Base-by-base conservation (phyloP, 179 eudicot genomes). In the Amaranthus tricolor region DNA sequence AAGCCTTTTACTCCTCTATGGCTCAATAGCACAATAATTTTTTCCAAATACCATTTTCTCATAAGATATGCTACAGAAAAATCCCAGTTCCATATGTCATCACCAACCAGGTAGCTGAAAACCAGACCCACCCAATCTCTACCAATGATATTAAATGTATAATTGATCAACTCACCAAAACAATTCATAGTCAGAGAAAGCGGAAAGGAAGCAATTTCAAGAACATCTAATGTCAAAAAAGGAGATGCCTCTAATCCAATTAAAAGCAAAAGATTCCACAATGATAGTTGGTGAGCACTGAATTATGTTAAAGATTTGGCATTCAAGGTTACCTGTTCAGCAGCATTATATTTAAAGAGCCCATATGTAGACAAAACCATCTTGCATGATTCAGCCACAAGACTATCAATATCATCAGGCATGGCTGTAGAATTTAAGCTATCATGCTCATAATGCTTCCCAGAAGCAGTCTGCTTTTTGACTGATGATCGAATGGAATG, bases 331-430 rank as follows among this genome's bases (percentile, higher is more conserved):
- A 95, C 99, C 97, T 93, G 91, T 81, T 96, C 98, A 62, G 88
- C 87, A 75, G 98, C 94, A 88, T 93, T 91, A 84, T 85, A 84
- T 86, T 91, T 96, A 77, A 96, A 96, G 60, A 92, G 84, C 73
- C 90, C 90, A 84, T 91, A 96, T 77, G 93, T 78, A 63, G 90
- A 79, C 61, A 92, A 87, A 72, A 89, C 99, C 86, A 88, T 77
- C 77, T 88, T 84, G 85, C 86, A 91, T 24, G 99, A 93, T 68
- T 91, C 92, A 62, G 83, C 90, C 80, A 93, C 82, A 68, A 86
- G 87, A 80, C 89, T 81, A 83, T 89, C 88, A 79, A 89, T 81
- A 82, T 89, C 88, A 51, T 77, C 75, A 8, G 86, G 68, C 70
- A 84, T 75, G 21, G 89, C 86, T 54, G 73, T 43, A 72, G 61